These are phyloP conservation scores for Musa schizocarpa DNA, from an alignment of 176 grass and related monocot species.

Conservation along the genomic window DNA sequence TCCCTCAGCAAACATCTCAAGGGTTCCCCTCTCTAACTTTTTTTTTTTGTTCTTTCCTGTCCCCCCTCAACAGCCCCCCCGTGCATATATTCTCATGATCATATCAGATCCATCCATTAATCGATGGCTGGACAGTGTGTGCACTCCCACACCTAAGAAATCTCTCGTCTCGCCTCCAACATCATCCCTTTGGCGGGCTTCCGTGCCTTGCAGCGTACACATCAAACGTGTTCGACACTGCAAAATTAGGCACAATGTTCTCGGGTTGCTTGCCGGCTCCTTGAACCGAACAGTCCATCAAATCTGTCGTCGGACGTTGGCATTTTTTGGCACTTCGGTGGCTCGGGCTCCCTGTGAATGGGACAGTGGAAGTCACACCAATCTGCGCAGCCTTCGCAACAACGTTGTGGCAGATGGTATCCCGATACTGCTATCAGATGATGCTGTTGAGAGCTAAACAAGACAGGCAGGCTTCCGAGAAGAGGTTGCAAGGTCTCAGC, in stretches of 20 bases:
- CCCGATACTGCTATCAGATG: background rate
- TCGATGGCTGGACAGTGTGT: background rate
- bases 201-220: too few species aligned
- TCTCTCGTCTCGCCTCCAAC: slow-evolving; percentile 5
- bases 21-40: too few species aligned
- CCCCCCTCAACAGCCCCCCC: too few species aligned
- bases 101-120: background rate
- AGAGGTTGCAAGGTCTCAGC: background rate
- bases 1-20: too few species aligned
- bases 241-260: background rate
- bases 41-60: too few species aligned
- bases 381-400: slow-evolving; percentile 3
- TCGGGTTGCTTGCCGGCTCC: background rate
- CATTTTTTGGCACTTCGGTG: background rate
- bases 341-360: background rate
- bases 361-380: slow-evolving; percentile 1
- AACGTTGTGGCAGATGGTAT: slow-evolving; percentile 9
- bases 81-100: background rate
- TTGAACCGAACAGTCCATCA: background rate
- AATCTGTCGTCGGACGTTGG: background rate
- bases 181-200: background rate
- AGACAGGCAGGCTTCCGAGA: background rate
- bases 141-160: slow-evolving; percentile 3
- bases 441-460: background rate
- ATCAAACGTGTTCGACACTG: background rate